Percentiles rank a stretch among this genome's conserved stretches.
phyloP scores from a whole-genome alignment of 257 asterid genomes.

The Solanum bukasovii region DNA sequence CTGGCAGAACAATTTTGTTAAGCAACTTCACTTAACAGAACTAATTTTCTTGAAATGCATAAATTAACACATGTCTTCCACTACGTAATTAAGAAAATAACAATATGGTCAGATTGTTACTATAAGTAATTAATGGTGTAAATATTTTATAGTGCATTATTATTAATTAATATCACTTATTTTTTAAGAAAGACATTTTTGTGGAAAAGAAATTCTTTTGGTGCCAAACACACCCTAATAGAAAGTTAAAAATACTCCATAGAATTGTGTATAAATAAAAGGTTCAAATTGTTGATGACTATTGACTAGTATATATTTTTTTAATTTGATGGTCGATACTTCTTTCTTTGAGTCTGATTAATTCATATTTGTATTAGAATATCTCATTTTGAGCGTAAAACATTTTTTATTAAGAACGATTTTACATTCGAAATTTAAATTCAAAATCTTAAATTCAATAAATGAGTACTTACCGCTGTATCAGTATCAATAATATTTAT shows the following conservation, averaged over 20 bases:
- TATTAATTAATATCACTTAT: background rate
- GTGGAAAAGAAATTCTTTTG: background rate
- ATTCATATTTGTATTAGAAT: accelerated
- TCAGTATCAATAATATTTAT: too few species aligned
- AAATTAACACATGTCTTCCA: background rate
- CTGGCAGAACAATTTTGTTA: background rate
- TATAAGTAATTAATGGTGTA: background rate
- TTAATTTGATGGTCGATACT: accelerated
- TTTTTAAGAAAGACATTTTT: background rate
- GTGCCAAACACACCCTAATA: background rate
- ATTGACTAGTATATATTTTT: background rate
- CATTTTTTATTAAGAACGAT: too few species aligned
- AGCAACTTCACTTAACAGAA: background rate
- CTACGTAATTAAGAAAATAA: background rate
- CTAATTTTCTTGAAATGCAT: background rate
- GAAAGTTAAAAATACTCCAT: background rate
- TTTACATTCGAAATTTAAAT: too few species aligned
- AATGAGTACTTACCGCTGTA: too few species aligned
- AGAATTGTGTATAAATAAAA: background rate
- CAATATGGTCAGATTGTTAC: background rate
- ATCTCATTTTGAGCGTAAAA: background rate
- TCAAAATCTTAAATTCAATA: too few species aligned
- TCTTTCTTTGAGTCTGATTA: background rate
- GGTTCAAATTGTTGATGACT: background rate
- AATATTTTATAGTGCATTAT: background rate